These are phyloP conservation scores for Verticillium alfalfae DNA, from an alignment of 2,329 filamentous ascomycete species.

Conservation along the genomic window DNA sequence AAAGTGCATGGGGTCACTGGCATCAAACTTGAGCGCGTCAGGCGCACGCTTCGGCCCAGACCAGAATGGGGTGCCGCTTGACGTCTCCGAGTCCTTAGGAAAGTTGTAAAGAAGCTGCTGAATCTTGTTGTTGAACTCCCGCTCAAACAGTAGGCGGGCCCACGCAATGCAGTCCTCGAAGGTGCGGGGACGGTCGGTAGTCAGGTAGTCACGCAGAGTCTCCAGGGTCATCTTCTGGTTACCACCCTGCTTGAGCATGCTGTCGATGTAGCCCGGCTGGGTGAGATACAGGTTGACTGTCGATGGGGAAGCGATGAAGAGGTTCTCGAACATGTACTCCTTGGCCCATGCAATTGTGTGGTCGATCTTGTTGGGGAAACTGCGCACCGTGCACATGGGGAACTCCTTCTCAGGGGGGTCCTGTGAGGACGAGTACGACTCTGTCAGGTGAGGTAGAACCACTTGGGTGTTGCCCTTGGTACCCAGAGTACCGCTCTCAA, in stretches of 20 bases:
- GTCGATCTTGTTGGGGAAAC: conserved; percentile 97
- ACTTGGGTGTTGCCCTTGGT: conserved; percentile 99
- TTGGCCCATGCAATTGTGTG: conserved; percentile 98
- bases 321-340: conserved; percentile 83
- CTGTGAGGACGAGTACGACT: conserved; percentile 92
- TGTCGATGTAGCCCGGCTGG: conserved; percentile 84
- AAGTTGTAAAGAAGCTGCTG: conserved; percentile 96
- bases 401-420: conserved; percentile 98
- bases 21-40: conserved; percentile 83
- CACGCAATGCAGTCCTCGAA: conserved; percentile 97
- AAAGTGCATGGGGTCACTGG: conserved; percentile 79
- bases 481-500: conserved; percentile 96
- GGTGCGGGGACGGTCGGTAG: conserved; percentile 82
- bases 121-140: conserved; percentile 94
- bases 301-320: conserved; percentile 89
- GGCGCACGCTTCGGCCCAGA: conserved; percentile 96
- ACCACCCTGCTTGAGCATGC: conserved; percentile 83
- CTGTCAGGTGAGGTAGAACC: conserved; percentile 81
- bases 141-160: conserved; percentile 91
- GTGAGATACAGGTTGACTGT: conserved; percentile 91
- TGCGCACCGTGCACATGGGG: conserved; percentile 95
- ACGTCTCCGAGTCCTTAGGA: conserved; percentile 87
- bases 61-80: conserved; percentile 90
- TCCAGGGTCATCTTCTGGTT: conserved; percentile 93
- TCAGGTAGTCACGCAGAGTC: conserved; percentile 82